Percentiles rank a stretch among this genome's conserved stretches.
phyloP scores from a whole-genome alignment of 148 eudicot genomes.

The Cornus suecica region DNA sequence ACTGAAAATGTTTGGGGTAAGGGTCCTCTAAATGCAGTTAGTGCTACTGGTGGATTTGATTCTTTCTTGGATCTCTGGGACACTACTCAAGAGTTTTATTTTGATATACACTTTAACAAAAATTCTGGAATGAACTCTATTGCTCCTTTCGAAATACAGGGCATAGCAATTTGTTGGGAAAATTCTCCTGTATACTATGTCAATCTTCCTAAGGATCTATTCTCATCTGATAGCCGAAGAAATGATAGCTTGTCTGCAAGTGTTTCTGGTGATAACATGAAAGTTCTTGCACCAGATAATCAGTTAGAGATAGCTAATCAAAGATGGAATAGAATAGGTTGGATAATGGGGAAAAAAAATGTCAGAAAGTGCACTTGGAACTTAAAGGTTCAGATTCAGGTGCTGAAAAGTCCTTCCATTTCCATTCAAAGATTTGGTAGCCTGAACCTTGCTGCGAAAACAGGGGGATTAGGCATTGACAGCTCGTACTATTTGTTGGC shows the following conservation, averaged over 20 bases:
- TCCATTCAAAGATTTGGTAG: slow-evolving; percentile 55
- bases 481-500: slow-evolving; percentile 54
- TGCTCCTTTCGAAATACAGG: slow-evolving; percentile 71
- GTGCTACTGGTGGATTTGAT: slow-evolving; percentile 61
- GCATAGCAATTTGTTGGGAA: slow-evolving; percentile 90
- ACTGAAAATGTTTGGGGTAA: slow-evolving; percentile 35
- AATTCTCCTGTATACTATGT: slow-evolving; percentile 82
- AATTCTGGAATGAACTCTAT: slow-evolving; percentile 49
- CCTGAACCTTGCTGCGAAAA: slow-evolving; percentile 45
- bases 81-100: slow-evolving; percentile 55
- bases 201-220: slow-evolving; percentile 73
- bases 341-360: slow-evolving; percentile 50
- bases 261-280: slow-evolving; percentile 25
- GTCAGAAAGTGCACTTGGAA: slow-evolving; percentile 79
- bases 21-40: slow-evolving; percentile 68
- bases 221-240: slow-evolving; percentile 33
- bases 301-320: slow-evolving; percentile 44
- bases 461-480: slow-evolving; percentile 52
- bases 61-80: slow-evolving; percentile 85
- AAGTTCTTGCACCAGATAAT: slow-evolving; percentile 27
- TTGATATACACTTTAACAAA: slow-evolving; percentile 85
- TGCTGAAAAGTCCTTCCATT: slow-evolving; percentile 69
- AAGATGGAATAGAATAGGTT: slow-evolving; percentile 68
- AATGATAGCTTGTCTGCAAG: slow-evolving; percentile 14
- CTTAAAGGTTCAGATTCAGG: slow-evolving; percentile 74